Percentiles rank a stretch among this genome's conserved stretches.
Conservation (phyloP, 2,329 filamentous ascomycete species). For the Arthroderma sp. region DNA sequence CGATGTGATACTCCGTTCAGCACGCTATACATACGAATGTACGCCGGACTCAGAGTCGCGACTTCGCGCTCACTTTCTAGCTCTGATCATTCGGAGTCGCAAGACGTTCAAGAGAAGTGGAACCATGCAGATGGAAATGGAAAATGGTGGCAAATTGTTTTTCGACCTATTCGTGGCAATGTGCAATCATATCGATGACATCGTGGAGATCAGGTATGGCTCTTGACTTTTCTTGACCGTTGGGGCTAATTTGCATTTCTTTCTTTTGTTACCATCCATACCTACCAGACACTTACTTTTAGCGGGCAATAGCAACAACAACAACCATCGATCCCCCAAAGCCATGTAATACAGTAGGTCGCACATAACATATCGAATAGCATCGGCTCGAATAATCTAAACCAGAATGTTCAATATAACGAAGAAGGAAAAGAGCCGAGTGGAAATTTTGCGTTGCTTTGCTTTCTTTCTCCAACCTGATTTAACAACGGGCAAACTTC, state of each 20-base stretch:
- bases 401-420: conserved; percentile 26
- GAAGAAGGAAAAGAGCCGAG: conserved; percentile 11
- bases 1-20: conserved; percentile 78
- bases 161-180: conserved; percentile 97
- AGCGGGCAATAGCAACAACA: conserved; percentile 14
- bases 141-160: conserved; percentile 85
- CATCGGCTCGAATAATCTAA: conserved; percentile 14
- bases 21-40: conserved; percentile 89
- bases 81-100: conserved; percentile 91
- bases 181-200: conserved; percentile 96
- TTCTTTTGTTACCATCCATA: conserved; percentile 5
- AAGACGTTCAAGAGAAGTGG: conserved; percentile 96
- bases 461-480: conserved; percentile 3
- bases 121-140: conserved; percentile 98
- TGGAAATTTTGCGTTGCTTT: conserved; percentile 3
- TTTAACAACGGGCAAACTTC: not conserved
- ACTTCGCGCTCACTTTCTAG: conserved; percentile 92
- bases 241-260: conserved; percentile 9
- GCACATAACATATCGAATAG: conserved; percentile 17
- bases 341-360: conserved; percentile 35
- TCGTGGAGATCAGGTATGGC: conserved; percentile 70
- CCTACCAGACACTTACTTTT: conserved; percentile 12
- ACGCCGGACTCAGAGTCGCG: conserved; percentile 85
- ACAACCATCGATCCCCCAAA: conserved; percentile 40
- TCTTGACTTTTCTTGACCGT: conserved; percentile 13